A percentile compares a stretch with the other conserved stretches of the same genome.
Conservation (phyloP, 352 stramenopile genomes). For the Chloridella minuta region DNA sequence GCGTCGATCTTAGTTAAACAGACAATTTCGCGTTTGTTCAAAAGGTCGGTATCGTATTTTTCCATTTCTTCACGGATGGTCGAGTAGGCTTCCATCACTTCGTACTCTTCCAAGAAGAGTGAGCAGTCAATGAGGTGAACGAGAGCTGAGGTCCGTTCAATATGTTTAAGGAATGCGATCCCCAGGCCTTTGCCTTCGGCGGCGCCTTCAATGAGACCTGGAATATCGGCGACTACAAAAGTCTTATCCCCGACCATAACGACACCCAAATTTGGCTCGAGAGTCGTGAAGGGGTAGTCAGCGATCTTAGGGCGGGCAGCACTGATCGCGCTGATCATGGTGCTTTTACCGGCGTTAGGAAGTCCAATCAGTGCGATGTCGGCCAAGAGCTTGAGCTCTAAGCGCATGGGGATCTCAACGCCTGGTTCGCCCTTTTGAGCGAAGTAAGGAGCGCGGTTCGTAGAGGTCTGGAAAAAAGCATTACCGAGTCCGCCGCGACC, state of each 20-base stretch:
- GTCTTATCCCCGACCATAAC: constrained; percentile 21
- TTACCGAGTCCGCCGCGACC: too few relatives aligned
- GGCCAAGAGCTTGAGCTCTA: constrained; percentile 92
- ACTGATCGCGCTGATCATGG: constrained; percentile 57
- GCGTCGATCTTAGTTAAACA: too few relatives aligned
- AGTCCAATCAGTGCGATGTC: constrained; percentile 91
- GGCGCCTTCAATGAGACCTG: constrained; percentile 52
- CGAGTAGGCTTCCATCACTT: too few relatives aligned
- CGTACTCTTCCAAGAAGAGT: too few relatives aligned
- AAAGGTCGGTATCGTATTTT: too few relatives aligned
- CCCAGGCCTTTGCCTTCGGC: constrained; percentile 80
- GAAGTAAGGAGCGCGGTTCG: neutral
- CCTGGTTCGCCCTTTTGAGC: constrained; percentile 41
- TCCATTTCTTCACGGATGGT: too few relatives aligned
- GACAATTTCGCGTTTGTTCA: too few relatives aligned
- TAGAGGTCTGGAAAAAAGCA: too few relatives aligned
- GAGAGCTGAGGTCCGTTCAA: constrained; percentile 78
- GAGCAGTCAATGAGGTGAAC: constrained; percentile 34
- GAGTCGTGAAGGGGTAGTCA: constrained; percentile 82
- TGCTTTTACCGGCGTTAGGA: constrained; percentile 91
- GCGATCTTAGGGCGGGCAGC: constrained; percentile 62
- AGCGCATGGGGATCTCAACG: constrained; percentile 55
- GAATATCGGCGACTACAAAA: constrained; percentile 39
- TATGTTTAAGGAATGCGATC: constrained; percentile 83
- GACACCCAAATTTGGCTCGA: constrained; percentile 66